Percentiles rank a stretch among this genome's conserved stretches.
phyloP scores from a whole-genome alignment of 164 flowering plant genomes.

The Vitis amurensis region DNA sequence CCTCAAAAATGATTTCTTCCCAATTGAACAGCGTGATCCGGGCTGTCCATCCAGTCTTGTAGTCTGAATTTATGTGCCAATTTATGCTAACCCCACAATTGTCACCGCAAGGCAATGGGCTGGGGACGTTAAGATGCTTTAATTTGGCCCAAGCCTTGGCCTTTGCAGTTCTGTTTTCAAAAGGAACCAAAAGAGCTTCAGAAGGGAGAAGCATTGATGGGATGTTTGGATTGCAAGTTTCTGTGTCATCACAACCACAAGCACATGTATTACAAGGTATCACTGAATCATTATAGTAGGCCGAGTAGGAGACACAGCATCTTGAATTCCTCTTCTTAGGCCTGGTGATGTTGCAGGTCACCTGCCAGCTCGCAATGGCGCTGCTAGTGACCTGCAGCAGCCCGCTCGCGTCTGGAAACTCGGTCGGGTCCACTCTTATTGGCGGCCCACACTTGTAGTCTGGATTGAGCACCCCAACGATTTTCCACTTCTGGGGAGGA shows the following conservation, averaged over 20 bases:
- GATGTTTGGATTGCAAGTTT: conserved; percentile 35
- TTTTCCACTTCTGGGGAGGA: conserved; percentile 65
- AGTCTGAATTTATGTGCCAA: conserved; percentile 61
- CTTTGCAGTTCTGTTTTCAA: conserved; percentile 38
- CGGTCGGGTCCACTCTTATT: conserved; percentile 34
- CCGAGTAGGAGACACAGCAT: conserved; percentile 69
- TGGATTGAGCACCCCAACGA: conserved; percentile 51
- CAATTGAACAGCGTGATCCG: conserved; percentile 69
- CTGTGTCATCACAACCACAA: conserved; percentile 48
- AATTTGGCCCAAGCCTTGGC: conserved; percentile 57
- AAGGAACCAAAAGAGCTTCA: conserved; percentile 60
- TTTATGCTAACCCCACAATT: conserved; percentile 69
- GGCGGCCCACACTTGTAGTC: conserved; percentile 58
- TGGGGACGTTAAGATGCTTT: conserved; percentile 29
- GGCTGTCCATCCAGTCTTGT: conserved; percentile 60
- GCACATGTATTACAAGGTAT: conserved; percentile 70
- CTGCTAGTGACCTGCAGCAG: conserved; percentile 19
- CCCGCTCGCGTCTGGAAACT: conserved; percentile 55
- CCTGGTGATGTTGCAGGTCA: conserved; percentile 62
- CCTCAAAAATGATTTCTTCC: conserved; percentile 39
- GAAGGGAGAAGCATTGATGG: conserved; percentile 48
- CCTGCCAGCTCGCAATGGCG: conserved; percentile 63
- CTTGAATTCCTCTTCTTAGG: conserved; percentile 29
- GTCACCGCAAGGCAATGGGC: conserved; percentile 52
- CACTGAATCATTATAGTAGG: conserved; percentile 55